phyloP scores from a whole-genome alignment of 179 eudicot species.

The Patellifolia procumbens region DNA sequence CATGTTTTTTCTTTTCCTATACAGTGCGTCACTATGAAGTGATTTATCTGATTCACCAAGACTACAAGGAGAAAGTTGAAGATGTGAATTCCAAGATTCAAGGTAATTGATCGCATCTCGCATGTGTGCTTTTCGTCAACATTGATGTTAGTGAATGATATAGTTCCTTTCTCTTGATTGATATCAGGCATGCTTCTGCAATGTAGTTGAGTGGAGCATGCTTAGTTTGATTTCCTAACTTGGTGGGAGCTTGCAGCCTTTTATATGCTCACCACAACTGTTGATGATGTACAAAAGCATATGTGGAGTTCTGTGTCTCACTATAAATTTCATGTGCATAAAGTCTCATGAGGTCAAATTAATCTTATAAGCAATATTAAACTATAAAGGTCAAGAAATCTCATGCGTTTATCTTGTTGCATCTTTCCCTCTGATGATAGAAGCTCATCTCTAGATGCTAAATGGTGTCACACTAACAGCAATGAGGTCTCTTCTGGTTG shows the following conservation, averaged over 20 bases:
- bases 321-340: not conserved
- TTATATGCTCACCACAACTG: not conserved
- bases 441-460: not conserved
- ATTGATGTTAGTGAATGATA: not conserved
- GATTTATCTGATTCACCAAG: slow-evolving; percentile 84
- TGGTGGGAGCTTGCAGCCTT: not conserved
- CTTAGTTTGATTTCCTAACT: not conserved
- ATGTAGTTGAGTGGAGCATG: not conserved
- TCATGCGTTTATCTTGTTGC: not conserved
- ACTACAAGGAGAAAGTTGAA: slow-evolving; percentile 67
- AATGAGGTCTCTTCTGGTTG: not conserved
- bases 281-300: not conserved
- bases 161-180: not conserved
- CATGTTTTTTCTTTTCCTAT: slow-evolving; percentile 12
- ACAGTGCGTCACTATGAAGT: slow-evolving; percentile 96
- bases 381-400: not conserved
- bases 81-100: slow-evolving; percentile 72
- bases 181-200: not conserved
- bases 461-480: not conserved
- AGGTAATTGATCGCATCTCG: slow-evolving; percentile 46
- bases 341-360: not conserved
- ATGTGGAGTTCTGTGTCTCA: not conserved
- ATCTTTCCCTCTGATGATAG: not conserved
- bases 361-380: not conserved
- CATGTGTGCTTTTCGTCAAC: not conserved